These are phyloP conservation scores for Chaetomium fimeti DNA, from an alignment of 495 filamentous ascomycete species.

Conservation along the genomic window DNA sequence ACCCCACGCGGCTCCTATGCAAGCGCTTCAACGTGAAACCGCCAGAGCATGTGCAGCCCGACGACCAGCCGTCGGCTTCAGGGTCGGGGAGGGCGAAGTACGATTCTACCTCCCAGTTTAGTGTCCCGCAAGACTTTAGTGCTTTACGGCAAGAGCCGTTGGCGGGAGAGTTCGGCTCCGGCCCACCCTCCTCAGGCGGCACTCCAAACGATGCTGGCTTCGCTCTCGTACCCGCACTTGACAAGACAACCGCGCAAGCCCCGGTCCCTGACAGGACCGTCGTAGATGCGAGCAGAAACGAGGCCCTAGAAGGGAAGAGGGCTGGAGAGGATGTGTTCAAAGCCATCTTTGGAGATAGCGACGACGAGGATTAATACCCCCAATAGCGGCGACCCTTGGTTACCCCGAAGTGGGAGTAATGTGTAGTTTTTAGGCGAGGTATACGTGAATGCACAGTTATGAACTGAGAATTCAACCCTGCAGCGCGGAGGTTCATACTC, in stretches of 20 bases:
- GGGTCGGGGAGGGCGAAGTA: slow-evolving; percentile 37
- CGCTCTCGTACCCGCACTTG: background rate
- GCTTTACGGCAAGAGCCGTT: slow-evolving; percentile 14
- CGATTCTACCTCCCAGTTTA: slow-evolving; percentile 40
- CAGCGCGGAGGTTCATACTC: no score
- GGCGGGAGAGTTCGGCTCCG: slow-evolving; percentile 18
- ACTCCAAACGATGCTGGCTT: background rate
- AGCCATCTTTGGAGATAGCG: slow-evolving; percentile 89
- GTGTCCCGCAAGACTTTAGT: slow-evolving; percentile 5
- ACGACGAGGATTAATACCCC: slow-evolving; percentile 59
- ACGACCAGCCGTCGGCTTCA: slow-evolving; percentile 45
- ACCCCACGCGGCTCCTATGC: slow-evolving; percentile 79
- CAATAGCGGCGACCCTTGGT: background rate
- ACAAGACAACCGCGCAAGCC: background rate
- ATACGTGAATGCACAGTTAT: no score
- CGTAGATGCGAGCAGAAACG: slow-evolving; percentile 77
- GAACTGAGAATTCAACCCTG: no score
- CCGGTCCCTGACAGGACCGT: slow-evolving; percentile 24
- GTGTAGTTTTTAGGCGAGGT: no score
- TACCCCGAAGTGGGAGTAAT: background rate
- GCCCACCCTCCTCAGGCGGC: slow-evolving; percentile 18
- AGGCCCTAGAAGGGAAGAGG: slow-evolving; percentile 76
- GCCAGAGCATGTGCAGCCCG: slow-evolving; percentile 66
- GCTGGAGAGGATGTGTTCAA: slow-evolving; percentile 89
- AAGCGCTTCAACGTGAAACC: slow-evolving; percentile 87